Evolutionary conservation across 495 filamentous ascomycete genomes (phyloP), one percentile per base, ranked within the genome.

Genomic region (Aspergillus haitiensis): DNA sequence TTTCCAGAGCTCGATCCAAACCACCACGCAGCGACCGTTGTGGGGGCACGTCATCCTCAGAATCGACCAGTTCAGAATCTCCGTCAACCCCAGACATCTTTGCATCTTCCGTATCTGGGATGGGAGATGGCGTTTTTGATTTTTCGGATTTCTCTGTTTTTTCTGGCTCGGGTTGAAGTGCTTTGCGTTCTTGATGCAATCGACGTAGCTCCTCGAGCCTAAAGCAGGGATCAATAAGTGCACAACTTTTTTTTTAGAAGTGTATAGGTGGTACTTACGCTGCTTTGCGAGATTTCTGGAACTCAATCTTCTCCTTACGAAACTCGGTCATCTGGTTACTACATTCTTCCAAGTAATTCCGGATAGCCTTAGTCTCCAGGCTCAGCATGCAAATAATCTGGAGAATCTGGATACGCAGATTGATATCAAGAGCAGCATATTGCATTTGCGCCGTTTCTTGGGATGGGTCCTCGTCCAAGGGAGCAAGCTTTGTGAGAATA

Each of bases 301-400:
- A 87, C 63, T 96, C 90, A 56, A 96, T 97, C 75, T 96, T 98
- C 71, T 95, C 89, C 72, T 98, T 98, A 16, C 94, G 83, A 67
- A 92, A 88, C 44, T 84, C 84, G 3, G 94, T 98, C 95, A 97
- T 97, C 58, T 89, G 86, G 61, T 92, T 88, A 48, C 86, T 88
- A 73, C 92, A 95, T 61, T 93, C 86, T 58, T 96, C 92, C 76
- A 98, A 88, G 67, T 94, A 96, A 13, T 85, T 86, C 39, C 91
- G 84, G 57, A 98, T 84, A 2, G 88, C 86, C 67, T 88, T 90
- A 3, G 93, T 96, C 64, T 91, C 87, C 48, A 92, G 75, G n/a
- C 88, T 90, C 49, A 98, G 82, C 78, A 92, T 88, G 67, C 89
- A 91, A 55, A 97, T 81, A 16, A 94, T 91, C 73, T 97, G 88